phyloP scores from a whole-genome alignment of 768 basidiomycete species.

The Candolleomyces eurysporus region DNA sequence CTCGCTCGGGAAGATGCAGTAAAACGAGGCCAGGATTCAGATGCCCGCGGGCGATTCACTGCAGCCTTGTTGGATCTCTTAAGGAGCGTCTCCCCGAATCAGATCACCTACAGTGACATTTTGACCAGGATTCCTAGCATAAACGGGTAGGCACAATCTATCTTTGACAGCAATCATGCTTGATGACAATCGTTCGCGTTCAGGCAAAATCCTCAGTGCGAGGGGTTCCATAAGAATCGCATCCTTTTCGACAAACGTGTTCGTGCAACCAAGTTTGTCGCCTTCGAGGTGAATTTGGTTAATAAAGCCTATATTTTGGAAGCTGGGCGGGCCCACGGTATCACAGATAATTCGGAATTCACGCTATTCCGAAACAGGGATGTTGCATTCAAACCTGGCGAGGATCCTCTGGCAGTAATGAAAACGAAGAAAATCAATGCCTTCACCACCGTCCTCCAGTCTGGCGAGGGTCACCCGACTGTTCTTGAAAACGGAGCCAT shows the following conservation, averaged over 20 bases:
- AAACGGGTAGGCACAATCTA: conserved; percentile 14
- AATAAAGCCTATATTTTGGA: background rate
- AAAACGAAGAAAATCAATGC: conserved; percentile 17
- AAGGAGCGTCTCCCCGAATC: conserved; percentile 16
- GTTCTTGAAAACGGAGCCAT: conserved; percentile 1
- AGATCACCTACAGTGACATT: conserved; percentile 29
- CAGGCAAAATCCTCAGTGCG: conserved; percentile 18
- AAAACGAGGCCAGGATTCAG: background rate
- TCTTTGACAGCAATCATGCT: background rate
- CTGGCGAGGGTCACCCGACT: conserved; percentile 3
- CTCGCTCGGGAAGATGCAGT: conserved; percentile 12
- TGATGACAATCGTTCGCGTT: background rate
- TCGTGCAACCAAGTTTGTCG: no score
- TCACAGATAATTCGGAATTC: conserved; percentile 24
- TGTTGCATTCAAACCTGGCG: background rate
- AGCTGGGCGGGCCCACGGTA: conserved; percentile 20
- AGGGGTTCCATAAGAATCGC: conserved; percentile 8
- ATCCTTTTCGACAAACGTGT: conserved; percentile 1
- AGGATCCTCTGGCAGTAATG: conserved; percentile 22
- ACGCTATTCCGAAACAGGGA: conserved; percentile 22
- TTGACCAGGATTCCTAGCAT: conserved; percentile 29
- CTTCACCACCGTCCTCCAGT: conserved; percentile 14
- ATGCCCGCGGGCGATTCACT: conserved; percentile 27
- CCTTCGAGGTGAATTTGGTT: background rate
- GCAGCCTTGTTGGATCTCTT: conserved; percentile 24